Base-by-base conservation (phyloP, 495 filamentous ascomycete species). In the Podospora conica region DNA sequence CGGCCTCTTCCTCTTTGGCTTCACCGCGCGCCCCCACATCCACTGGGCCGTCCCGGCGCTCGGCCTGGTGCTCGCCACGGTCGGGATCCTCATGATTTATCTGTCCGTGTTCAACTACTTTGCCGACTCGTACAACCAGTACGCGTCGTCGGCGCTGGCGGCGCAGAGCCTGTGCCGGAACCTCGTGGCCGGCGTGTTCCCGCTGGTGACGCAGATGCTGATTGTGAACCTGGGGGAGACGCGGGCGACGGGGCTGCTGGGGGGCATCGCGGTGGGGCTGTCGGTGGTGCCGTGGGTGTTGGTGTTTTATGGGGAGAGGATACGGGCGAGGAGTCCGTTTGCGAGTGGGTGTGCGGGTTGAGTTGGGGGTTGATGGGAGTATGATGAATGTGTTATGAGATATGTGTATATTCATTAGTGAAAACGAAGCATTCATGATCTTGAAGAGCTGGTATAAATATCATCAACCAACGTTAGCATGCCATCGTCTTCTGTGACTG, bases 81-180 rank as follows among this genome's bases (percentile, higher is more conserved):
- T 96, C 81, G 93, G 93, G 10, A 96, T 98, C 61, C 92, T 91
- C 72, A 87, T 86, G 54, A 86, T 97, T 55, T 97, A 97, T 72
- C 81, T 98, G 8, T 91, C 93, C 1, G 89, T 91, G 0, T 97
- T 97, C 79, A 98, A 97, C 70, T 97, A 97, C 69, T 83, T 97
- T 15, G 92, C 93, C n/a, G 94, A 97, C 75, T 89, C 85, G 2
- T 98, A 96, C 74, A 89, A 92, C 72, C 81, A 84, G 0, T 96
- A 91, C 70, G 91, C 93, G 2, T 91, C 87, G 62, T 95, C 90
- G 9, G 93, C 93, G 3, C 80, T 97, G 56, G 94, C 94, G 2
- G 92, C 93, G 11, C 93, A 97, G 77, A 88, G 85, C 6, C 94
- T 91, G 70, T 86, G 87, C 68, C 84, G 94, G 3, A 98, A 98